These are phyloP conservation scores for Ocimum tenuiflorum DNA, from an alignment of 257 asterid species.

Conservation along the genomic window DNA sequence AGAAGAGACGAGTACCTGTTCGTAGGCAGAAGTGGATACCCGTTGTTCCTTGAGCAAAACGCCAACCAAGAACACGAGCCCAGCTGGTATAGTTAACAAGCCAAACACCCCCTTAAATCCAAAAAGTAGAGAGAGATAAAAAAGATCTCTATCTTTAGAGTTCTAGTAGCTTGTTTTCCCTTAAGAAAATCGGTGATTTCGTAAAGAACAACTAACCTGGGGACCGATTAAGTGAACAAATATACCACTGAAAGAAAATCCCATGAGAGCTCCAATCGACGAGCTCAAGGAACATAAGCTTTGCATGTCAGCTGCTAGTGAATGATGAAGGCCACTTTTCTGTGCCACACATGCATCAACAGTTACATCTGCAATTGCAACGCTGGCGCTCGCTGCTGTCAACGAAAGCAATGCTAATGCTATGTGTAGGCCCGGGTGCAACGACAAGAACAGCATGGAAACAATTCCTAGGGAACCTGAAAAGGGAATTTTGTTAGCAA, in stretches of 20 bases:
- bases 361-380: constrained; percentile 95
- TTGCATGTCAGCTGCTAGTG: constrained; percentile 91
- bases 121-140: neutral
- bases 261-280: constrained; percentile 75
- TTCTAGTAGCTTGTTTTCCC: neutral
- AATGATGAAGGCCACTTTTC: constrained; percentile 66
- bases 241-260: constrained; percentile 76
- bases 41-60: constrained; percentile 62
- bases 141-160: constrained; percentile 1
- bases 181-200: neutral
- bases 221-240: constrained; percentile 84
- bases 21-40: constrained; percentile 35
- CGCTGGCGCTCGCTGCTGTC: constrained; percentile 91
- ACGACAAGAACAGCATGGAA: constrained; percentile 71
- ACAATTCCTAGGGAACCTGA: constrained; percentile 70
- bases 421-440: constrained; percentile 62
- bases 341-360: constrained; percentile 96
- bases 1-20: constrained; percentile 45
- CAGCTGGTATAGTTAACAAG: constrained; percentile 67
- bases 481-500: neutral
- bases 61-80: constrained; percentile 70
- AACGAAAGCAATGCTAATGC: constrained; percentile 57
- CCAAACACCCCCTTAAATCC: constrained; percentile 80
- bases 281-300: constrained; percentile 86
- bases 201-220: constrained; percentile 40